These are phyloP conservation scores for Phaffomyces opuntiae DNA, from an alignment of 805 yeast species.

Conservation along the genomic window DNA sequence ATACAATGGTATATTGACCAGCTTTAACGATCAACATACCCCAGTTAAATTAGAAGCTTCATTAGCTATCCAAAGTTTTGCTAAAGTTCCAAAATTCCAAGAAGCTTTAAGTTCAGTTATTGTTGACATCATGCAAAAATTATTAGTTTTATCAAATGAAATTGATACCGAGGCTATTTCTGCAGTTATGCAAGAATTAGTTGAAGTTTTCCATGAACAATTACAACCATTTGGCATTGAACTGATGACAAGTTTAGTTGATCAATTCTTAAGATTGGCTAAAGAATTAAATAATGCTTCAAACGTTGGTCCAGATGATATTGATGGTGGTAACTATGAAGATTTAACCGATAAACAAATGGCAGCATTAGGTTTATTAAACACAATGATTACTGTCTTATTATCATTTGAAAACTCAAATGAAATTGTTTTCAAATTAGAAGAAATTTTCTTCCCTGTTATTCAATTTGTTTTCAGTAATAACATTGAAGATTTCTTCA, in stretches of 20 bases:
- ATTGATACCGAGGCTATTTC: conserved; percentile 84
- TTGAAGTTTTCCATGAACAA: conserved; percentile 80
- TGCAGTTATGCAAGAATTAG: conserved; percentile 92
- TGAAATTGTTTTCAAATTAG: conserved; percentile 56
- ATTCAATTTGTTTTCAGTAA: conserved; percentile 60
- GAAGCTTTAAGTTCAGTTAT: conserved; percentile 63
- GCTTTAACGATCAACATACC: conserved; percentile 37
- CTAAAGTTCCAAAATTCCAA: conserved; percentile 57
- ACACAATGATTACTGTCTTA: conserved; percentile 76
- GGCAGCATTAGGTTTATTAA: conserved; percentile 77
- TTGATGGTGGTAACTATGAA: conserved; percentile 25
- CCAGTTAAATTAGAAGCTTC: conserved; percentile 85
- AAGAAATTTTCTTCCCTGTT: conserved; percentile 62
- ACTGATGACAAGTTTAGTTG: conserved; percentile 52
- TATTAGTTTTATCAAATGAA: conserved; percentile 66
- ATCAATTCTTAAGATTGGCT: conserved; percentile 68
- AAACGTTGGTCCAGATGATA: conserved; percentile 34
- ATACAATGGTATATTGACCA: conserved; percentile 38
- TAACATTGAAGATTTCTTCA: conserved; percentile 63
- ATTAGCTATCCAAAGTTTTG: conserved; percentile 74
- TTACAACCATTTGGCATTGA: conserved; percentile 87
- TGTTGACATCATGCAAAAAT: conserved; percentile 73
- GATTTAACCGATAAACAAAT: conserved; percentile 61
- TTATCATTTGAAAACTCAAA: conserved; percentile 76
- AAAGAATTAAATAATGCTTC: conserved; percentile 61